Percentiles rank a stretch among this genome's conserved stretches.
Conservation (phyloP, 2,329 filamentous ascomycete species). For the Furcasterigmium furcatum region DNA sequence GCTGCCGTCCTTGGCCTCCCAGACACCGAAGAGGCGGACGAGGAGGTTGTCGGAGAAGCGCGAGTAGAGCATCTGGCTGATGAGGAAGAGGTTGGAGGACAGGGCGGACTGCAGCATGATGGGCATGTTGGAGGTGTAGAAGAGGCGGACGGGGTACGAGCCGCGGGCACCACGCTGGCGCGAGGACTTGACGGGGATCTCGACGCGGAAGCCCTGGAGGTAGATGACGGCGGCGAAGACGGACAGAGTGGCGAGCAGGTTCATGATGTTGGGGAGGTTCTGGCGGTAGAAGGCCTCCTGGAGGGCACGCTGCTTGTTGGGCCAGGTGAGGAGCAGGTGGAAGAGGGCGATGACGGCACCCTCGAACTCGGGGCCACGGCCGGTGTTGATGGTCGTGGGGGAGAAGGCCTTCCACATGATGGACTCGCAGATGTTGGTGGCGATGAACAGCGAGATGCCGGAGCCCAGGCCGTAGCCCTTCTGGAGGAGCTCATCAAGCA, state of each 20-base stretch:
- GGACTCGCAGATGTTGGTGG: constrained; percentile 99
- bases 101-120: constrained; percentile 99
- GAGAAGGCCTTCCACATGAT: constrained; percentile 99
- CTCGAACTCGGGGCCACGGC: constrained; percentile 98
- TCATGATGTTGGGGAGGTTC: constrained; percentile 99
- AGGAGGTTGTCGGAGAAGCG: constrained; percentile 99
- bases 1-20: constrained; percentile 95
- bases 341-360: constrained; percentile 97
- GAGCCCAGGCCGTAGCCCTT: constrained; percentile 99
- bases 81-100: constrained; percentile 98
- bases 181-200: constrained; percentile 99
- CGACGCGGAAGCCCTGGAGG: constrained; percentile 97
- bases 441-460: constrained; percentile 99
- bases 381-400: constrained; percentile 98
- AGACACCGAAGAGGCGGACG: constrained; percentile 94
- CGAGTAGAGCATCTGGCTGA: constrained; percentile 99
- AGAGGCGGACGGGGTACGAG: constrained; percentile 96
- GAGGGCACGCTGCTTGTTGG: constrained; percentile 97
- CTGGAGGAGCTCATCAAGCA: constrained; percentile 97
- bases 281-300: constrained; percentile 99
- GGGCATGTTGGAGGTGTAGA: constrained; percentile 99
- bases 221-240: constrained; percentile 99
- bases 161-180: constrained; percentile 98
- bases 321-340: constrained; percentile 97
- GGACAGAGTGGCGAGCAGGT: constrained; percentile 85